phyloP scores from a whole-genome alignment of 441 rosid genomes.

The Arabidopsis hybrid region DNA sequence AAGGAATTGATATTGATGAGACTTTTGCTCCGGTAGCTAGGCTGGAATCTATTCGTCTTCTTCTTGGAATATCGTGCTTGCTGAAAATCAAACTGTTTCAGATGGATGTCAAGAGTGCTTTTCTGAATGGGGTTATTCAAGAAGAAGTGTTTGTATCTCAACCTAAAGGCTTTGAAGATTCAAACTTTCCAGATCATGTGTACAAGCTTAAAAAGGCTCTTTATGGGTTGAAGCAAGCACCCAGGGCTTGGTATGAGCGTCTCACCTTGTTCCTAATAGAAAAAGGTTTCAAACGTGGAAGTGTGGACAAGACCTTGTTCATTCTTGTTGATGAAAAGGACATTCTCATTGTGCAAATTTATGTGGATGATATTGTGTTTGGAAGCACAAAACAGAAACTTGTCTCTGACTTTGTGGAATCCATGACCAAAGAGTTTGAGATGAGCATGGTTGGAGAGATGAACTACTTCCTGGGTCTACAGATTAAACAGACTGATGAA shows the following conservation, averaged over 20 bases:
- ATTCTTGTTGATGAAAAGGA: too few species aligned
- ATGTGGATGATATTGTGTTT: too few species aligned
- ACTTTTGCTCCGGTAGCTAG: too few species aligned
- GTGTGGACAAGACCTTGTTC: neutral
- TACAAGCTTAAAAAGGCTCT: neutral
- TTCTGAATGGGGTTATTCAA: neutral
- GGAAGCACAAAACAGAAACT: too few species aligned
- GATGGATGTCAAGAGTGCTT: constrained; percentile 9
- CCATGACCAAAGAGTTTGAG: too few species aligned
- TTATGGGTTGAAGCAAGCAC: neutral
- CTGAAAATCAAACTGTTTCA: neutral
- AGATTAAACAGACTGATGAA: too few species aligned
- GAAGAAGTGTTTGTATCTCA: neutral
- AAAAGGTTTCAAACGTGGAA: neutral
- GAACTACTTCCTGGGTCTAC: too few species aligned
- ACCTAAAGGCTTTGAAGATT: neutral
- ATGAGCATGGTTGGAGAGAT: too few species aligned
- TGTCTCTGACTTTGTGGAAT: too few species aligned
- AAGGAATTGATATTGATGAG: neutral
- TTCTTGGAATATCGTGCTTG: neutral
- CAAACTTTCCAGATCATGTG: neutral
- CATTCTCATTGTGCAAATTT: too few species aligned
- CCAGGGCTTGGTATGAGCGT: neutral
- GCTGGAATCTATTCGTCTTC: neutral
- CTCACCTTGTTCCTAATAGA: neutral